A percentile compares a stretch with the other conserved stretches of the same genome.
These are phyloP conservation scores for Candida nemodendra DNA, from an alignment of 805 yeast genomes.

Conservation along the genomic window DNA sequence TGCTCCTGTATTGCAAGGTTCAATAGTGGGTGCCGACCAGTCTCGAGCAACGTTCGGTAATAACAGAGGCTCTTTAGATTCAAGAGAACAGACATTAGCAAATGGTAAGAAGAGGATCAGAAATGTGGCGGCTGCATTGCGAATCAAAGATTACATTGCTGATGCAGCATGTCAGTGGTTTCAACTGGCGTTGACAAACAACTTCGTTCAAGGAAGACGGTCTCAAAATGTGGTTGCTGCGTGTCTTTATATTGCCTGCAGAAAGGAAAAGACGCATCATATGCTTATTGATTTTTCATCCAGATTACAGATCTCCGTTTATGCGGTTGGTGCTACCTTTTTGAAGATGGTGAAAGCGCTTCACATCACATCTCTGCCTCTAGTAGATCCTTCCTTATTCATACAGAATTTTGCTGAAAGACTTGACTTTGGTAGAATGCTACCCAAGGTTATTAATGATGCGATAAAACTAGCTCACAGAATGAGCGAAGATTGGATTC, in stretches of 20 bases:
- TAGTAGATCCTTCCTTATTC: conserved; percentile 91
- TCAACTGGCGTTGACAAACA: conserved; percentile 76
- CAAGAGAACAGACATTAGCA: conserved; percentile 83
- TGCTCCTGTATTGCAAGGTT: conserved; percentile 94
- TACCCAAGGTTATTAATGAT: conserved; percentile 76
- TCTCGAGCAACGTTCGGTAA: conserved; percentile 69
- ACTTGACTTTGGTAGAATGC: conserved; percentile 74
- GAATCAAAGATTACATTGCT: conserved; percentile 79
- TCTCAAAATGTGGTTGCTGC: conserved; percentile 95
- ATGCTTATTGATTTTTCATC: conserved; percentile 96
- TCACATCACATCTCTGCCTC: conserved; percentile 73
- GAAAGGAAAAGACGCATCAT: conserved; percentile 87
- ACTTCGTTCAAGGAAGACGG: conserved; percentile 95
- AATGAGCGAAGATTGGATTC: conserved; percentile 95
- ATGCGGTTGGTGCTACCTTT: conserved; percentile 94
- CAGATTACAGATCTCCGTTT: conserved; percentile 84
- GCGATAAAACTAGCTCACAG: conserved; percentile 84
- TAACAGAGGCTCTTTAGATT: conserved; percentile 72
- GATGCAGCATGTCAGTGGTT: conserved; percentile 91
- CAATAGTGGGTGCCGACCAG: conserved; percentile 88
- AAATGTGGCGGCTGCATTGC: conserved; percentile 74
- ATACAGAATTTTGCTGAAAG: conserved; percentile 92
- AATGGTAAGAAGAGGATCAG: conserved; percentile 80
- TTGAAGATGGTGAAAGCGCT: conserved; percentile 86
- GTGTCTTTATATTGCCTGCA: conserved; percentile 91